phyloP scores from a whole-genome alignment of 164 flowering plant genomes.

The Chimonanthus salicifolius region DNA sequence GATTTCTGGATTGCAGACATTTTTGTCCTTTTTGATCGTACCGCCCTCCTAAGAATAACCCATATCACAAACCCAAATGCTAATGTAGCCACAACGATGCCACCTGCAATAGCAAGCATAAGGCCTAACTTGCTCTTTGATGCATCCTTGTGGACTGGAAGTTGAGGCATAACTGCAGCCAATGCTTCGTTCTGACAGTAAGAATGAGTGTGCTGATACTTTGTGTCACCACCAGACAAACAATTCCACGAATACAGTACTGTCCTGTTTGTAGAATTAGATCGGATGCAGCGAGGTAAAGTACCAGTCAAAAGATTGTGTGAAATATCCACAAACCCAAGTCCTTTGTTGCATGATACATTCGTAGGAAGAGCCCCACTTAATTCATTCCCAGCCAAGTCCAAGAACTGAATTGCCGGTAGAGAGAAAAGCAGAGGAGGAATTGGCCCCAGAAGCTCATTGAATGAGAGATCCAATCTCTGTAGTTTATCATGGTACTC shows the following conservation, averaged over 20 bases:
- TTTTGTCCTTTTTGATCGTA: constrained; percentile 11
- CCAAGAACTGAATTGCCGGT: constrained; percentile 47
- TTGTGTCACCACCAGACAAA: constrained; percentile 32
- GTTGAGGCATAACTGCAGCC: constrained; percentile 53
- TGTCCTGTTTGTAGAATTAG: constrained; percentile 33
- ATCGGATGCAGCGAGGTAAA: constrained; percentile 50
- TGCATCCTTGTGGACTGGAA: constrained; percentile 20
- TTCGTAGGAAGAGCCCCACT: constrained; percentile 44
- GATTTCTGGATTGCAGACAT: constrained; percentile 22
- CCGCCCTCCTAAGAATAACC: constrained; percentile 24
- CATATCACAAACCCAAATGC: constrained; percentile 31
- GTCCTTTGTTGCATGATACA: constrained; percentile 36
- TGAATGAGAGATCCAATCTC: constrained; percentile 51
- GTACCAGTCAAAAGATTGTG: constrained; percentile 55
- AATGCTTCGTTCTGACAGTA: constrained; percentile 63
- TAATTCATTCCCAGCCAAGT: constrained; percentile 49
- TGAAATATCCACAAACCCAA: constrained; percentile 65
- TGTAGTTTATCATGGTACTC: constrained; percentile 31
- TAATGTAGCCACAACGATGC: constrained; percentile 25
- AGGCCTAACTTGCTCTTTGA: constrained; percentile 41
- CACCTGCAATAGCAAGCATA: constrained; percentile 52
- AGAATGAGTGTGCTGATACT: constrained; percentile 43
- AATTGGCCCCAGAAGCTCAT: constrained; percentile 50
- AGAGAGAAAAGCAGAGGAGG: constrained; percentile 55
- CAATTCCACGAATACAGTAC: constrained; percentile 60